Evolutionary conservation across 208 protist genomes (phyloP).

Genomic region (Crithidia acanthocephali): DNA sequence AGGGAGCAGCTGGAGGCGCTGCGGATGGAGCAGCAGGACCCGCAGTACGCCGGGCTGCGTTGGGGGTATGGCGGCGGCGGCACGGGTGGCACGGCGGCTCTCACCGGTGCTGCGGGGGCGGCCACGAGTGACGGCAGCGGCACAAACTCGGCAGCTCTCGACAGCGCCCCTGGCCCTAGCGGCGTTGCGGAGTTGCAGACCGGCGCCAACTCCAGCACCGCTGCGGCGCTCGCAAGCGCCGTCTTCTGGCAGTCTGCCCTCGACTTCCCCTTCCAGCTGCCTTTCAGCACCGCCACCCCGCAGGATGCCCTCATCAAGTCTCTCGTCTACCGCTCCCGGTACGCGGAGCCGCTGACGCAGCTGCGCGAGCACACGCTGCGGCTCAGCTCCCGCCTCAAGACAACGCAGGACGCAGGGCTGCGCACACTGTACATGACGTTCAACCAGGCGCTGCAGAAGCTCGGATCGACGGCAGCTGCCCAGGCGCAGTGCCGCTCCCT

Average conservation of each 20-base stretch:
- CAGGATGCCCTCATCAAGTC: constrained; percentile 50
- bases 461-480: background rate
- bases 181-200: background rate
- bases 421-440: constrained; percentile 43
- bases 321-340: constrained; percentile 48
- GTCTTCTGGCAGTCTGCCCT: constrained; percentile 26
- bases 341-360: constrained; percentile 44
- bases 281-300: constrained; percentile 50
- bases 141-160: background rate
- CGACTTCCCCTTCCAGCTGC: constrained; percentile 43
- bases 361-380: constrained; percentile 46
- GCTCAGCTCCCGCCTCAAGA: constrained; percentile 61
- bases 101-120: background rate
- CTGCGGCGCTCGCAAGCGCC: constrained; percentile 9
- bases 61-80: background rate
- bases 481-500: constrained; percentile 26
- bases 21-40: constrained; percentile 55
- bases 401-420: constrained; percentile 42
- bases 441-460: constrained; percentile 24
- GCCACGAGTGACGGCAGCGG: background rate
- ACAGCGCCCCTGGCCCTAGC: background rate
- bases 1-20: constrained; percentile 43
- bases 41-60: background rate
- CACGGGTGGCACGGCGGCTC: background rate
- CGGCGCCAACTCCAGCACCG: background rate